phyloP scores from a whole-genome alignment of 1,284 basidiomycete genomes.

The Trichosporon sp. region DNA sequence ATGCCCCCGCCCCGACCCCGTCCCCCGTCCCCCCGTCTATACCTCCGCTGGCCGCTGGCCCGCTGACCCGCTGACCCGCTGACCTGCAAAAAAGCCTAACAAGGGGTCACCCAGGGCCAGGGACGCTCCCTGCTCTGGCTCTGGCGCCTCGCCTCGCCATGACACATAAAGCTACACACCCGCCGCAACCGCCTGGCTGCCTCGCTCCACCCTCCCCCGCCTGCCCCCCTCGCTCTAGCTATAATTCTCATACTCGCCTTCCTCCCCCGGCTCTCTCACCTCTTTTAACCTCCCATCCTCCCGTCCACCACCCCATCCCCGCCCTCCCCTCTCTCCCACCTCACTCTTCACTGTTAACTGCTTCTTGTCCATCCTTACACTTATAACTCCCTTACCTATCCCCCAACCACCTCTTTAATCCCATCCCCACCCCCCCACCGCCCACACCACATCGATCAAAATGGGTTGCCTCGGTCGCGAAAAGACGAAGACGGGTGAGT shows the following conservation, averaged over 20 bases:
- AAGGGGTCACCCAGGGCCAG: neutral
- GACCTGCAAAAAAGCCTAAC: neutral
- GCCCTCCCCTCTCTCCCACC: neutral
- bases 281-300: constrained; percentile 4
- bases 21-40: no score
- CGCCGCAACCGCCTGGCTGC: neutral
- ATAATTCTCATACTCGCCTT: constrained; percentile 1
- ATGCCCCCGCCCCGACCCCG: neutral
- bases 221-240: neutral
- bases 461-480: constrained; percentile 2
- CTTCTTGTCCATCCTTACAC: neutral
- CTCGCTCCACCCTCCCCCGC: neutral
- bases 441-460: neutral
- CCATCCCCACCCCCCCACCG: neutral
- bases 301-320: neutral
- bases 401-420: neutral
- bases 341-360: neutral
- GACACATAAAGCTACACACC: constrained; percentile 3
- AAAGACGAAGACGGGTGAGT: neutral
- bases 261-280: neutral
- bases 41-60: no score
- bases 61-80: neutral
- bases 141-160: neutral
- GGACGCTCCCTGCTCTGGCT: neutral
- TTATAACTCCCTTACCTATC: neutral